Base-by-base conservation (phyloP, 306 rosid species). In the Cicer arietinum region DNA sequence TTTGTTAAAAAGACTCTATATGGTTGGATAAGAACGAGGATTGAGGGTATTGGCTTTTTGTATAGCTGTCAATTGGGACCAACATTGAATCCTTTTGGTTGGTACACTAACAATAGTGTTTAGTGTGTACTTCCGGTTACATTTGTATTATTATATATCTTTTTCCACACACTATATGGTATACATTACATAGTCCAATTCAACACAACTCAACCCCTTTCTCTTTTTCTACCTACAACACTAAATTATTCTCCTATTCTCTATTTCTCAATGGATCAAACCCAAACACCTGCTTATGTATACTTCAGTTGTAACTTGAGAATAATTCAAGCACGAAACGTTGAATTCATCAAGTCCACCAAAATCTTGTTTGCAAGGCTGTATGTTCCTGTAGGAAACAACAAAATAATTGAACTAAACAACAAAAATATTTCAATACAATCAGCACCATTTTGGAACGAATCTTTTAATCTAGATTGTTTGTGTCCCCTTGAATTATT, bases 381-480 rank as follows among this genome's bases (percentile, higher is more conserved):
- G 57, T 81, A 85, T 81, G 87, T 92, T 51, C 80, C 92, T 0
- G 44, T 82, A 20, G 89, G 84, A 42, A 80, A 43, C 79, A 79
- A 82, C 81, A 79, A 64, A 53, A 86, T 68, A 63, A 73, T 94
- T 62, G 61, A 69, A 48, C 81, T 90, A 6, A 80, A 85, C 66
- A 90, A 75, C 45, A 83, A 73, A 56, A 86, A 65, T 68, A 74
- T 90, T 76, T 70, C 90, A 3, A 10, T 86, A 37, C 78, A 64
- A 40, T 53, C 80, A 12, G 82, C 42, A 7, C 87, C 85, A 20
- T 77, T 80, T 47, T 94, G 98, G 97, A 71, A 90, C 22, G 86
- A 94, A 14, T 82, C 95, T 52, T 84, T 91, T 71, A 84, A 71
- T 30, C 63, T 91, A 74, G 97, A 89, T 45, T 94, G 98, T 56